These are phyloP conservation scores for Paramecium primaurelia DNA, from an alignment of 73 alveolate species.

Conservation along the genomic window DNA sequence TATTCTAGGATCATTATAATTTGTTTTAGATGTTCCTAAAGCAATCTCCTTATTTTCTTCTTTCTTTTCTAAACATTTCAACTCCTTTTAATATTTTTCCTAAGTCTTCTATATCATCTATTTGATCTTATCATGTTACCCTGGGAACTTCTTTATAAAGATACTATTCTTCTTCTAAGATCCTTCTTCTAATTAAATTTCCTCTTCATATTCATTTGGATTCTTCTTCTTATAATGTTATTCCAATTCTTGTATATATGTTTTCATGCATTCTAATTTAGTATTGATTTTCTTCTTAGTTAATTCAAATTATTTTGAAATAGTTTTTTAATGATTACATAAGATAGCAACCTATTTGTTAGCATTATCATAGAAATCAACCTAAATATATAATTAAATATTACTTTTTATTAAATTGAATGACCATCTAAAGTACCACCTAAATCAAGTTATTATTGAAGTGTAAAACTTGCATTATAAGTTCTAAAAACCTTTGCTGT, in stretches of 20 bases:
- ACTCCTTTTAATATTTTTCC: constrained; percentile 67
- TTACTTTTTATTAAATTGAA: constrained; percentile 52
- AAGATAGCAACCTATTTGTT: constrained; percentile 96
- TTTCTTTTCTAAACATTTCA: constrained; percentile 58
- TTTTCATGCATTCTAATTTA: constrained; percentile 70
- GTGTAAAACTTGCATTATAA: constrained; percentile 96
- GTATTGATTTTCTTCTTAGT: constrained; percentile 79
- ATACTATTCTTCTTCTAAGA: constrained; percentile 55
- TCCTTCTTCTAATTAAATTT: constrained; percentile 65
- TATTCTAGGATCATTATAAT: constrained; percentile 99
- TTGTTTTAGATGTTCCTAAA: constrained; percentile 96
- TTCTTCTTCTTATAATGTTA: constrained; percentile 69
- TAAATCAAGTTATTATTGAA: constrained; percentile 76
- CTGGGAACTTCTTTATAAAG: constrained; percentile 78
- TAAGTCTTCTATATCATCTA: constrained; percentile 66
- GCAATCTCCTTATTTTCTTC: constrained; percentile 95
- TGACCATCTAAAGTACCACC: constrained; percentile 63
- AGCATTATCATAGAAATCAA: constrained; percentile 93
- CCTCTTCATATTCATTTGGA: constrained; percentile 63
- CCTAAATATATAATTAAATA: constrained; percentile 70
- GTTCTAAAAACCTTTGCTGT: constrained; percentile 99
- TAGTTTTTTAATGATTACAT: constrained; percentile 97
- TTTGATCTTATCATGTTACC: constrained; percentile 67
- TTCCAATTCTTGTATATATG: constrained; percentile 72
- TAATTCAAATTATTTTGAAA: constrained; percentile 85